Base-by-base conservation (phyloP, 352 stramenopile species). In the Phytophthora quininea region DNA sequence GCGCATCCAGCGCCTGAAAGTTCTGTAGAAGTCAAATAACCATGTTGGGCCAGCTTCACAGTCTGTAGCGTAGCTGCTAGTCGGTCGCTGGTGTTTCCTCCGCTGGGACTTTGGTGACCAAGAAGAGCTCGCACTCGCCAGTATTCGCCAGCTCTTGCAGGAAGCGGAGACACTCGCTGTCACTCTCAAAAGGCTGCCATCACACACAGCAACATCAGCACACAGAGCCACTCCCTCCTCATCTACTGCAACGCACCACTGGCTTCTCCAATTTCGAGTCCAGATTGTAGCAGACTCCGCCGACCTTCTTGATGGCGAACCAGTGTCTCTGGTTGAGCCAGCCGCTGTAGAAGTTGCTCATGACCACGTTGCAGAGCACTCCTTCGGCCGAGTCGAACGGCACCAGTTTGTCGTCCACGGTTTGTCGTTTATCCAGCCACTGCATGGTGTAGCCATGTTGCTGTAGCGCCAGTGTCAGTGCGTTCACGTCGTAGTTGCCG, bases 401-500 rank as follows among this genome's bases (percentile, higher is more conserved):
- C 33, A 91, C 42, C 40, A 75, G 50, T 15, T 79, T 77, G 1
- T 65, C 54, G 29, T 77, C 72, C 32, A 92, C 58, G 1, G 63
- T 48, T 27, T 78, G 52, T n/a, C 84, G 79, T 64, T 88, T 90
- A 64, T 95, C 85, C 46, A 89, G 58, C 84, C 85, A 95, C 51
- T 80, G 78, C 68, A 93, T 73, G 42, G 64, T 60, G 49, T 81
- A 89, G 11, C 86, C 86, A 78, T 83, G 73, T 58, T 80, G 48
- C 37, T 91, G 73, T 27, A 95, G 56, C 42, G 78, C 82, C 42
- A 84, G 53, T 43, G 80, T 91, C 40, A 95, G 73, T 48, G 79
- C 84, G 51, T 95, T 93, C 32, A 95, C 77, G 51, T 93, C 84
- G 60, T 93, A 95, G 62, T 95, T 95, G 2, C 88, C 88, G 10